These are phyloP conservation scores for Pelargonium australe DNA, from an alignment of 441 rosid genomes.

Conservation along the genomic window DNA sequence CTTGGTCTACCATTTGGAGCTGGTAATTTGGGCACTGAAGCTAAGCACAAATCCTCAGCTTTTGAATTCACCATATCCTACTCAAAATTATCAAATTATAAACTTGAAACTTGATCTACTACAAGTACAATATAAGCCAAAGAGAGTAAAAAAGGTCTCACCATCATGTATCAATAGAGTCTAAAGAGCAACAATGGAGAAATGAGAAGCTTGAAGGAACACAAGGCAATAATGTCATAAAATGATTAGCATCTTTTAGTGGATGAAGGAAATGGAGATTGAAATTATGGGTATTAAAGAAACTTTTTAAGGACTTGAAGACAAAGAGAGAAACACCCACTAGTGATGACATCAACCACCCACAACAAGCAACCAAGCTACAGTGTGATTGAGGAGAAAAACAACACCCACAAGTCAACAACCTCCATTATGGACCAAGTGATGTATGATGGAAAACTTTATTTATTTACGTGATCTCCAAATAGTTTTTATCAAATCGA, in stretches of 20 bases:
- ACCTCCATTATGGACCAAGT: no score
- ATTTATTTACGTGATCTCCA: no score
- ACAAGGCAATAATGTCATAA: no score
- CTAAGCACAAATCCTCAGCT: conserved; percentile 30
- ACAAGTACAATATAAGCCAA: no score
- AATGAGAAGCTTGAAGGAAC: no score
- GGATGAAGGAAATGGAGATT: conserved; percentile 30
- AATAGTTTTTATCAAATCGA: no score
- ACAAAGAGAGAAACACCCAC: conserved; percentile 26
- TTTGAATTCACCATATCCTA: conserved; percentile 42
- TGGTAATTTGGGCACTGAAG: conserved; percentile 37
- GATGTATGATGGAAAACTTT: no score
- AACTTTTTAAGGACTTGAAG: conserved; percentile 13
- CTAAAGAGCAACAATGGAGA: no score
- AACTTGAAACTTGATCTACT: no score
- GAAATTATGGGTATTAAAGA: not conserved
- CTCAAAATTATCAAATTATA: not conserved
- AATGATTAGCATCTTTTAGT: not conserved
- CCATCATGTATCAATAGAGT: no score
- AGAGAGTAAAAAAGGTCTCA: no score
- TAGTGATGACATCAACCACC: conserved; percentile 29
- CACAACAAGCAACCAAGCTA: conserved; percentile 11
- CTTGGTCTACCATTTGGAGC: conserved; percentile 45
- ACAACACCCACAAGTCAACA: not conserved
- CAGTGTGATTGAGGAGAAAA: not conserved